Evolutionary conservation across 108 stramenopile species (phyloP).

Genomic region (Licmophora abbreviata): DNA sequence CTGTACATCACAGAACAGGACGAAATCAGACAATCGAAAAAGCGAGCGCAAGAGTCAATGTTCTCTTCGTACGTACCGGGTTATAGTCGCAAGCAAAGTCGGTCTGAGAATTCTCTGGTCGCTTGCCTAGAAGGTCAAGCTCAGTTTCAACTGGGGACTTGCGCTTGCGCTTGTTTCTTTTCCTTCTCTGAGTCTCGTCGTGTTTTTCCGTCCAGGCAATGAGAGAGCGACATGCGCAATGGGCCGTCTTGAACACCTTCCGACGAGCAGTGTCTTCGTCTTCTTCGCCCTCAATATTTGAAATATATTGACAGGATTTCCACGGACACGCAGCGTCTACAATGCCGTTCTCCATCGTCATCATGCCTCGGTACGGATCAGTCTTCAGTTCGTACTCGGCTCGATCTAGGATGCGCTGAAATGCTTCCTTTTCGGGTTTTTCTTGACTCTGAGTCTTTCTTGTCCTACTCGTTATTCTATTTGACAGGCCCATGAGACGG

Average conservation of each 20-base stretch:
- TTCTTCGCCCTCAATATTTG: not conserved
- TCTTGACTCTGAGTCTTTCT: no score
- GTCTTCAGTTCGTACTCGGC: conserved; percentile 47
- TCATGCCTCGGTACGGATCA: conserved; percentile 66
- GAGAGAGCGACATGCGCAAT: conserved; percentile 25
- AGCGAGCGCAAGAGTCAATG: not conserved
- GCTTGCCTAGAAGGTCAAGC: not conserved
- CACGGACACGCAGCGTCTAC: conserved; percentile 30
- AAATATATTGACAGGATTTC: conserved; percentile 30
- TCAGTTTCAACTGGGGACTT: not conserved
- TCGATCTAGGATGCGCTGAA: conserved; percentile 17
- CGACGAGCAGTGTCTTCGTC: not conserved
- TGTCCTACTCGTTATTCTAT: no score
- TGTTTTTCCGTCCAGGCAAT: conserved; percentile 16
- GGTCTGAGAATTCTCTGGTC: conserved; percentile 15
- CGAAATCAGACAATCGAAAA: not conserved
- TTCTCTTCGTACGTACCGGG: conserved; percentile 17
- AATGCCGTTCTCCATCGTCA: conserved; percentile 7
- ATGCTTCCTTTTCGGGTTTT: no score
- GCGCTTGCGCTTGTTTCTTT: conserved; percentile 19
- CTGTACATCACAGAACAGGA: not conserved
- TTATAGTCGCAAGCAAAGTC: conserved; percentile 45
- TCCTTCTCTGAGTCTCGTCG: conserved; percentile 10
- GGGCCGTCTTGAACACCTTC: conserved; percentile 2
- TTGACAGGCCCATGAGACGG: no score